Conservation (phyloP, 75 land plant species). For the Gnetum montanum region DNA sequence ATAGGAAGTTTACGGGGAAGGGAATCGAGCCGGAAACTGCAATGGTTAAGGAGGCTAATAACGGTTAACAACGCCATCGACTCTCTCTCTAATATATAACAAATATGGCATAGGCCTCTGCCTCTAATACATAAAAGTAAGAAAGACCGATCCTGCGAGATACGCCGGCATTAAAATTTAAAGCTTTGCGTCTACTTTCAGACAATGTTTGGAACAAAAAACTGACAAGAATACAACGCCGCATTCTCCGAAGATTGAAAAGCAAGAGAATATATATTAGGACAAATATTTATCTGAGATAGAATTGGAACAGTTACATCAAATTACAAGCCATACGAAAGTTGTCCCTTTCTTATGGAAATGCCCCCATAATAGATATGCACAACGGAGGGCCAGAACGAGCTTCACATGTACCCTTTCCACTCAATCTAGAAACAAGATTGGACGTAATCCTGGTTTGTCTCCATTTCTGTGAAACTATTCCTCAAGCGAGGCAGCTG, state of each 20-base stretch:
- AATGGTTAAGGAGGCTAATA: no score
- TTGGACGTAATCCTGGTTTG: not conserved
- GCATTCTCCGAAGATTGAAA: constrained; percentile 3
- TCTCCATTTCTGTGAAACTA: not conserved
- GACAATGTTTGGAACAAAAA: not conserved
- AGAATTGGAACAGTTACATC: constrained; percentile 3
- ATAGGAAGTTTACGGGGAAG: no score
- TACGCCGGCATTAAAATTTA: not conserved
- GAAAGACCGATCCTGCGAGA: not conserved
- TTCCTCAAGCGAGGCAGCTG: no score
- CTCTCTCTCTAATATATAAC: no score
- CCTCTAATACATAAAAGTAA: no score
- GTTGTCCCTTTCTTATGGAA: constrained; percentile 12
- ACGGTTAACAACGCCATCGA: no score
- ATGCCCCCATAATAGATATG: constrained; percentile 8
- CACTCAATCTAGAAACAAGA: constrained; percentile 2
- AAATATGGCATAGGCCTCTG: no score
- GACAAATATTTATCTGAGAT: constrained; percentile 6
- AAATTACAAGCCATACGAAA: constrained; percentile 13
- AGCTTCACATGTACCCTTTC: constrained; percentile 12
- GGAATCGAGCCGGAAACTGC: no score
- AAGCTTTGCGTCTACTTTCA: not conserved
- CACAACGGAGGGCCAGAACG: constrained; percentile 10
- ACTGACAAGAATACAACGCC: not conserved
- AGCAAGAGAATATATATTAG: constrained; percentile 6